phyloP scores from a whole-genome alignment of 2,329 filamentous ascomycete genomes.

The Penicillium vulpinum region DNA sequence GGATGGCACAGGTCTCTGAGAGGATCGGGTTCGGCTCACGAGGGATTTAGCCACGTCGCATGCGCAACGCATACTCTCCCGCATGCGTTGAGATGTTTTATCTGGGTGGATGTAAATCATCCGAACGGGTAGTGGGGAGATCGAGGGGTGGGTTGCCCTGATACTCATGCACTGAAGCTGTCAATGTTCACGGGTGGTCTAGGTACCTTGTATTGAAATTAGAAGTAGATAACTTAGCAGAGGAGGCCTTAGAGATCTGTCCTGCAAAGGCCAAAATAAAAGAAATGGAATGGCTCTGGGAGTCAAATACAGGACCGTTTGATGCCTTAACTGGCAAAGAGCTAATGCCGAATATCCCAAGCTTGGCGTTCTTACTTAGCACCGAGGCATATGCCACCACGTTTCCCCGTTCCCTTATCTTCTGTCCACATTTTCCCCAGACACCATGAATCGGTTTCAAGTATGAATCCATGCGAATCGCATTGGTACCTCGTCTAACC shows the following conservation, averaged over 20 bases:
- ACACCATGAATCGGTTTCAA: conserved; percentile 36
- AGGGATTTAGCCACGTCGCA: conserved; percentile 22
- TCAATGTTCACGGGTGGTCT: not conserved
- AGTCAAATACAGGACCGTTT: too few relatives aligned
- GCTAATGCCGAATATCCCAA: not conserved
- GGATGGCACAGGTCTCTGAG: conserved; percentile 12
- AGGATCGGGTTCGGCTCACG: conserved; percentile 17
- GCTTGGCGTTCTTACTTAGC: too few relatives aligned
- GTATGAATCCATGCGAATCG: conserved; percentile 25
- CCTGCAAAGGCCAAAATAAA: too few relatives aligned
- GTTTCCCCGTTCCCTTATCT: conserved; percentile 13
- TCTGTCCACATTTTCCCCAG: conserved; percentile 11
- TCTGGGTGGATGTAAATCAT: not conserved
- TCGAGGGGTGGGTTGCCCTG: not conserved
- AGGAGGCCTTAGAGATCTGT: too few relatives aligned
- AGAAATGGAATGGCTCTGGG: not conserved
- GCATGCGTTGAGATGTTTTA: conserved; percentile 21
- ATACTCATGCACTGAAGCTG: not conserved
- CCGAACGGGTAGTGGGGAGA: not conserved
- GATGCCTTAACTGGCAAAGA: not conserved
- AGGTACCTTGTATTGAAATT: not conserved
- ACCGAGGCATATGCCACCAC: conserved; percentile 16
- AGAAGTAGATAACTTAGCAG: not conserved
- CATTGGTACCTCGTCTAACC: not conserved
- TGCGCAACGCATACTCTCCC: conserved; percentile 14